Conservation (phyloP, 352 stramenopile species). For the Phytopythium helicoides region DNA sequence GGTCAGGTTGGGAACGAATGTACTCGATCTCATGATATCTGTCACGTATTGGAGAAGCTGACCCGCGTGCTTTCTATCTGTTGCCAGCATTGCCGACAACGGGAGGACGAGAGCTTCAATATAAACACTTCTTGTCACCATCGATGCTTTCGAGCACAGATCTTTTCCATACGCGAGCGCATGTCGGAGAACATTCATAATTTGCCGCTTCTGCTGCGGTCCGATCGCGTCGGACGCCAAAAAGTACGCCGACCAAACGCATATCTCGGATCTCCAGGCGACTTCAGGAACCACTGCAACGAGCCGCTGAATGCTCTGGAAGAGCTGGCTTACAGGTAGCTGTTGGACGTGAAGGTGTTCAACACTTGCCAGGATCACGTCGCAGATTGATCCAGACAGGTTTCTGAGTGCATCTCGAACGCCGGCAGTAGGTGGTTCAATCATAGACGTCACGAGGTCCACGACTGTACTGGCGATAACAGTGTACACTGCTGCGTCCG, state of each 20-base stretch:
- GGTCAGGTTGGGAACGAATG: no score
- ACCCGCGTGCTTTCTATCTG: constrained; percentile 21
- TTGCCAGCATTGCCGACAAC: constrained; percentile 42
- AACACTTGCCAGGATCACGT: constrained; percentile 17
- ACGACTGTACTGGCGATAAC: constrained; percentile 34
- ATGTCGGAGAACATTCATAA: constrained; percentile 32
- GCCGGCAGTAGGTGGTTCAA: background rate
- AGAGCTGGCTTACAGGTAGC: constrained; percentile 31
- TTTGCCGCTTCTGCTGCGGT: constrained; percentile 34
- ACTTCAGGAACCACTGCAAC: constrained; percentile 15
- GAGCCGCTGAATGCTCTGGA: constrained; percentile 45
- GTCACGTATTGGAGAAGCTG: constrained; percentile 40
- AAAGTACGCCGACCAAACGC: constrained; percentile 36
- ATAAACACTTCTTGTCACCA: constrained; percentile 30
- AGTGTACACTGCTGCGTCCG: constrained; percentile 21
- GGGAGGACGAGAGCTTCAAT: constrained; percentile 59
- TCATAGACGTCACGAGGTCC: constrained; percentile 33
- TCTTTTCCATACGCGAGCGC: constrained; percentile 23
- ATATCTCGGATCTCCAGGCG: constrained; percentile 34
- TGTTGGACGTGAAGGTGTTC: constrained; percentile 27
- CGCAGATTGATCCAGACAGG: constrained; percentile 10
- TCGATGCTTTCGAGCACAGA: background rate
- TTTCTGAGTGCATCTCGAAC: no score
- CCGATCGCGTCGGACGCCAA: constrained; percentile 24
- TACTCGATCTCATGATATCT: constrained; percentile 26